Percentiles rank a stretch among this genome's conserved stretches.
Evolutionary conservation across 2,329 filamentous ascomycete genomes (phyloP).

Genomic region (Parastagonospora avenae): DNA sequence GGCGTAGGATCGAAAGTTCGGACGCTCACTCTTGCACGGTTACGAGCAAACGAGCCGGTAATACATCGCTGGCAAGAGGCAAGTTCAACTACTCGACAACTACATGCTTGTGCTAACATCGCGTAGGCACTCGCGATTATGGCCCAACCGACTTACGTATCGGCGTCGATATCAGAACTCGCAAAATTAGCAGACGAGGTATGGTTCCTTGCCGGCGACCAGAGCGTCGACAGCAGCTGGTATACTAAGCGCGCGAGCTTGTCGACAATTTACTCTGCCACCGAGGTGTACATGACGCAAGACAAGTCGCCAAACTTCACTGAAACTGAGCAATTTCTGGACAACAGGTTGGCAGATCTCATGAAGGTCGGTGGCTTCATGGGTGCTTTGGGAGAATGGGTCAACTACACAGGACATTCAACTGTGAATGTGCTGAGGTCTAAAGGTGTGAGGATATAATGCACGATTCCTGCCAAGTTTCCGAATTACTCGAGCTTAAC

Average conservation of each 20-base stretch:
- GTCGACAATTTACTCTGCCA: slow-evolving; percentile 68
- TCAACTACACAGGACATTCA: slow-evolving; percentile 79
- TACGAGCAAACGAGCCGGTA: slow-evolving; percentile 75
- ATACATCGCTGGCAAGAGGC: slow-evolving; percentile 88
- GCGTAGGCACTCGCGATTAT: slow-evolving; percentile 82
- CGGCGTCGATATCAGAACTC: slow-evolving; percentile 77
- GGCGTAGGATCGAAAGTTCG: slow-evolving; percentile 70
- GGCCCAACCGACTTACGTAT: slow-evolving; percentile 80
- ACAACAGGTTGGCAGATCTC: slow-evolving; percentile 73
- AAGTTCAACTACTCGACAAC: slow-evolving; percentile 35
- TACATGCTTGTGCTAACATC: slow-evolving; percentile 2
- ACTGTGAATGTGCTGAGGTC: slow-evolving; percentile 83
- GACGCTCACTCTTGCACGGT: slow-evolving; percentile 73
- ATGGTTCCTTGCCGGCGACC: slow-evolving; percentile 83
- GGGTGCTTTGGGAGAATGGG: slow-evolving; percentile 72
- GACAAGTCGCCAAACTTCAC: slow-evolving; percentile 74
- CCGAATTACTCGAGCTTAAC: too few relatives aligned
- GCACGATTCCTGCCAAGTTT: neutral
- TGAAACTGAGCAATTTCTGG: slow-evolving; percentile 81
- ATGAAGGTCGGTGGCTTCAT: slow-evolving; percentile 66
- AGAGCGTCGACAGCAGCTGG: slow-evolving; percentile 82
- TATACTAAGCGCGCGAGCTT: slow-evolving; percentile 74
- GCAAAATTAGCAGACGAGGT: slow-evolving; percentile 89
- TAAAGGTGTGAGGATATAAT: slow-evolving; percentile 80
- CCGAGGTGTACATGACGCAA: slow-evolving; percentile 93